These are phyloP conservation scores for Limonium bicolor DNA, from an alignment of 148 eudicot genomes.

Conservation along the genomic window DNA sequence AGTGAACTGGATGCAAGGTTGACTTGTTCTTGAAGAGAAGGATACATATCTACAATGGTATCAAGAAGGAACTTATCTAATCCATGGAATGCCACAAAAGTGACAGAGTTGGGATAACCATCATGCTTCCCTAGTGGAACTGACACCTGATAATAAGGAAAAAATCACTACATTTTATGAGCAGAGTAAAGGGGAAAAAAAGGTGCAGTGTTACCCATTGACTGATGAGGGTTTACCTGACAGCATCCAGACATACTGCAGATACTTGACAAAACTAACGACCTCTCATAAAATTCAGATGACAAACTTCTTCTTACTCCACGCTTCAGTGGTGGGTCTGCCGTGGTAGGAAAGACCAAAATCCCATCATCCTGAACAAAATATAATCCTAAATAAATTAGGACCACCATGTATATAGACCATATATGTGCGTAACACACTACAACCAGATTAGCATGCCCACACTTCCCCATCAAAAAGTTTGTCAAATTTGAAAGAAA, in stretches of 20 bases:
- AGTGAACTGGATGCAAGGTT: conserved; percentile 24
- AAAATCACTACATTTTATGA: background rate
- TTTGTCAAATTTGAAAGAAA: no score
- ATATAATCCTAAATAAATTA: no score
- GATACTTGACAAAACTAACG: conserved; percentile 49
- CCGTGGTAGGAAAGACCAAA: conserved; percentile 62
- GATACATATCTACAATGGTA: conserved; percentile 63
- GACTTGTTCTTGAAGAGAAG: conserved; percentile 49
- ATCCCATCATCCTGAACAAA: conserved; percentile 59
- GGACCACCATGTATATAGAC: no score
- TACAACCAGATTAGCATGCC: no score
- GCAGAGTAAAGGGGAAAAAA: background rate
- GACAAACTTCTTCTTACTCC: conserved; percentile 28
- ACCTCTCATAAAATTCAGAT: conserved; percentile 49
- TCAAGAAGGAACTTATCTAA: conserved; percentile 83
- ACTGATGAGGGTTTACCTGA: conserved; percentile 40
- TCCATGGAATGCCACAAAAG: conserved; percentile 69
- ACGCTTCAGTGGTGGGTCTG: conserved; percentile 54
- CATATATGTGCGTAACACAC: no score
- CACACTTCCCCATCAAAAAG: no score
- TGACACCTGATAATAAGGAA: conserved; percentile 26
- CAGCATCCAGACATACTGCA: conserved; percentile 93
- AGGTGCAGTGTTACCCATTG: no score
- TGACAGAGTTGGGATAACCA: conserved; percentile 49
- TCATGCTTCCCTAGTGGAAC: conserved; percentile 64